These are phyloP conservation scores for Cucurbita argyrosperma DNA, from an alignment of 306 rosid species.

Conservation along the genomic window DNA sequence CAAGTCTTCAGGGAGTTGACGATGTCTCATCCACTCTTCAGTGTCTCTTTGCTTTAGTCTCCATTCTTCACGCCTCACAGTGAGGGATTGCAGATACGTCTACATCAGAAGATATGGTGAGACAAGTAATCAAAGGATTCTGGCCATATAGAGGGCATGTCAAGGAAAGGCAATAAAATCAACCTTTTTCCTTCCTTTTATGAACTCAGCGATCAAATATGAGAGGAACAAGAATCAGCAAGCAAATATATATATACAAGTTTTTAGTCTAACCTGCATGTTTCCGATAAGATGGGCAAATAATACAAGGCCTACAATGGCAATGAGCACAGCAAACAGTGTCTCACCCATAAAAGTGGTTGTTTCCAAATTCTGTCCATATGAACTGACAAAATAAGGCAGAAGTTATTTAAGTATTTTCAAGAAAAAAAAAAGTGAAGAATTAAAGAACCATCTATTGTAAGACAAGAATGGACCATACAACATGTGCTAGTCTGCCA, in stretches of 20 bases:
- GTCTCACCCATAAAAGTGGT: slow-evolving; percentile 91
- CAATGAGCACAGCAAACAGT: slow-evolving; percentile 77
- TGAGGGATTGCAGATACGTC: slow-evolving; percentile 94
- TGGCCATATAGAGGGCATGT: neutral
- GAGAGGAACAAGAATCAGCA: no score
- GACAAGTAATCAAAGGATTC: neutral
- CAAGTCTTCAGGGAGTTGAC: slow-evolving; percentile 95
- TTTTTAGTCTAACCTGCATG: slow-evolving; percentile 52
- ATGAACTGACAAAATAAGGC: slow-evolving; percentile 54
- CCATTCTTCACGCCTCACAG: slow-evolving; percentile 95
- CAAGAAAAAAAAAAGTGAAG: neutral
- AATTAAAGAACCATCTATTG: neutral
- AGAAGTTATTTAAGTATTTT: neutral
- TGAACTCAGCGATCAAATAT: no score
- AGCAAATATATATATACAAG: no score
- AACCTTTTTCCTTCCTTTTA: neutral
- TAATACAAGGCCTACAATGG: slow-evolving; percentile 88
- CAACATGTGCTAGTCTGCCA: neutral
- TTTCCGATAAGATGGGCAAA: slow-evolving; percentile 94
- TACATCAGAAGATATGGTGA: slow-evolving; percentile 2
- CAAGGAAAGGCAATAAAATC: neutral
- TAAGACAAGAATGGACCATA: neutral
- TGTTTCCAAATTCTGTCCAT: slow-evolving; percentile 79
- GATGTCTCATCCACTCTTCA: slow-evolving; percentile 99
- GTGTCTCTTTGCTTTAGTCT: slow-evolving; percentile 91